Evolutionary conservation across 2,329 filamentous ascomycete genomes (phyloP).

Genomic region (Exophiala mesophila): DNA sequence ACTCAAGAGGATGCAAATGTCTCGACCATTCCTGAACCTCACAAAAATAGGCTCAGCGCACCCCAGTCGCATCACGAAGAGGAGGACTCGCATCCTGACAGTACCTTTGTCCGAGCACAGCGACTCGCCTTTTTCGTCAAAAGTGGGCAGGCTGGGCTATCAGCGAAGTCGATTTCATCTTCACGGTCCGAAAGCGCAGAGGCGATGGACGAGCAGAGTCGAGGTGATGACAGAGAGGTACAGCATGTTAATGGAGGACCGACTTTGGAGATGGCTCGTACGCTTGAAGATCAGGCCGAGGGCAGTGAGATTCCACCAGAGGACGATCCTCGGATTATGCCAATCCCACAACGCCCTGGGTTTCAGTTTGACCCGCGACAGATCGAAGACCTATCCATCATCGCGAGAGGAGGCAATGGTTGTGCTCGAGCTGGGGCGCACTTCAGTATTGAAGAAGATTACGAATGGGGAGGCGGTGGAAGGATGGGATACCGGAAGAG

Average conservation of each 20-base stretch:
- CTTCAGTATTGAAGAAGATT: slow-evolving; percentile 22
- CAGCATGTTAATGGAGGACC: background rate
- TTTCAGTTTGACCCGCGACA: slow-evolving; percentile 26
- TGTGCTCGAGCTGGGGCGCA: slow-evolving; percentile 23
- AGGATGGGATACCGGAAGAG: slow-evolving; percentile 19
- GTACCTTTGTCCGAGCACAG: slow-evolving; percentile 17
- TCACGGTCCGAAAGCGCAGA: background rate
- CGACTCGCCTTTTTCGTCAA: slow-evolving; percentile 22
- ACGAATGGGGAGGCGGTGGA: slow-evolving; percentile 25
- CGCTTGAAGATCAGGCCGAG: slow-evolving; percentile 10
- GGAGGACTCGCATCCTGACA: no score
- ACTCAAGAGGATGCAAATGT: no score
- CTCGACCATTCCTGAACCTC: no score
- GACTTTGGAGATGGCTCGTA: slow-evolving; percentile 11
- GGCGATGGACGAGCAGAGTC: background rate
- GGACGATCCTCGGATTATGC: slow-evolving; percentile 24
- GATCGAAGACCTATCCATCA: slow-evolving; percentile 23
- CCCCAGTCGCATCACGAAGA: no score
- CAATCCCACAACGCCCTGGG: slow-evolving; percentile 16
- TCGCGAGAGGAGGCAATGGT: slow-evolving; percentile 25
- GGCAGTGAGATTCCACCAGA: slow-evolving; percentile 13
- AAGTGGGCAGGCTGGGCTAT: no score
- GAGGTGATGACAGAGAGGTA: background rate
- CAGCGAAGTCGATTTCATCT: background rate
- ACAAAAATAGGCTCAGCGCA: no score